phyloP scores from a whole-genome alignment of 768 basidiomycete genomes.

The Gautieria morchelliformis region DNA sequence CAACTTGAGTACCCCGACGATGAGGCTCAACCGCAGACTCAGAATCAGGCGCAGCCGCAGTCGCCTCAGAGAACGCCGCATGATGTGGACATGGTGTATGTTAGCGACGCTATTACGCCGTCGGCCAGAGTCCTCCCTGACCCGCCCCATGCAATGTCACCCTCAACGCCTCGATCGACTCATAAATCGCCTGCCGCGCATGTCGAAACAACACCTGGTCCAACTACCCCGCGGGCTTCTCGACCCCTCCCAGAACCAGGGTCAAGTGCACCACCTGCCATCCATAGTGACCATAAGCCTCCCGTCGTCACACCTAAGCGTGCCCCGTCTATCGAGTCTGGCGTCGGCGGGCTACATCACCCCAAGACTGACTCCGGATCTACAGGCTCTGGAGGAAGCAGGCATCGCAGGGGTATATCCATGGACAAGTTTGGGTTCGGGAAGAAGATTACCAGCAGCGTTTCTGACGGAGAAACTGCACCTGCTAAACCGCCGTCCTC shows the following conservation, averaged over 20 bases:
- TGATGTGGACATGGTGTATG: not conserved
- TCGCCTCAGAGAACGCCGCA: slow-evolving; percentile 1
- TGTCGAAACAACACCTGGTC: not conserved
- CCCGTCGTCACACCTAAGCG: not conserved
- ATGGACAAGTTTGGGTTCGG: slow-evolving; percentile 72
- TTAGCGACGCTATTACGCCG: not conserved
- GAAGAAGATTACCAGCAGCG: slow-evolving; percentile 52
- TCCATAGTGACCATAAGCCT: not conserved
- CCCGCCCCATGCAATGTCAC: not conserved
- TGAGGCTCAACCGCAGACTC: slow-evolving; percentile 12
- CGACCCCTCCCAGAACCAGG: not conserved
- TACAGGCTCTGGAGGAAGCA: slow-evolving; percentile 33
- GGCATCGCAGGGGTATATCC: slow-evolving; percentile 61
- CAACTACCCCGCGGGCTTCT: not conserved
- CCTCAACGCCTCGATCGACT: not conserved
- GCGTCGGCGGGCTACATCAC: slow-evolving; percentile 17
- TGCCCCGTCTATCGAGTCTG: not conserved
- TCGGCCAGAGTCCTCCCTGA: not conserved
- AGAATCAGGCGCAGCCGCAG: slow-evolving; percentile 2
- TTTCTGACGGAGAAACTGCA: slow-evolving; percentile 6
- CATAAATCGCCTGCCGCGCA: not conserved
- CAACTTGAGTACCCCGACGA: slow-evolving; percentile 88
- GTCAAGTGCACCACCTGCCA: not conserved
- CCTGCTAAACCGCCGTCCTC: not conserved
- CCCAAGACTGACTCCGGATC: slow-evolving; percentile 20